phyloP scores from a whole-genome alignment of 352 stramenopile species.

The Discostella stelligera region DNA sequence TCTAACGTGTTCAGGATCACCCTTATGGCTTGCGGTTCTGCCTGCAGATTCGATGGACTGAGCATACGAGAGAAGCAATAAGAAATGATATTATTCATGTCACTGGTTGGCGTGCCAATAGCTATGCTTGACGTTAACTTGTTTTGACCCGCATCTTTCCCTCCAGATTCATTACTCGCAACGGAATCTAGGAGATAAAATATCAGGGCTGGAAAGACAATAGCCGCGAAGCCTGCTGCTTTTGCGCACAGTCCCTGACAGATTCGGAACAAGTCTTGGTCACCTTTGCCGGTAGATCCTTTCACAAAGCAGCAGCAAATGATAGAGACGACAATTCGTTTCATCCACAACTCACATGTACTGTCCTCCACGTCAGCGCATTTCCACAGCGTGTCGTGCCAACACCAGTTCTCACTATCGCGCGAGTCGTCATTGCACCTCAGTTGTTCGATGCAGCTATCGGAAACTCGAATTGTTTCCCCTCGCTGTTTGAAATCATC shows the following conservation, averaged over 20 bases:
- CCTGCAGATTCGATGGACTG: constrained; percentile 17
- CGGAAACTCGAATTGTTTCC: constrained; percentile 45
- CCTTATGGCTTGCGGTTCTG: constrained; percentile 36
- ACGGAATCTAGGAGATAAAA: constrained; percentile 61
- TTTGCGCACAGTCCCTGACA: constrained; percentile 60
- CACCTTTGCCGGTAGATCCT: constrained; percentile 26
- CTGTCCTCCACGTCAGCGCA: constrained; percentile 15
- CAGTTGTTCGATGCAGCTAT: constrained; percentile 36
- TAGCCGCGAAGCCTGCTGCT: constrained; percentile 64
- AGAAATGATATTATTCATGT: constrained; percentile 55
- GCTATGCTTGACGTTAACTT: constrained; percentile 43
- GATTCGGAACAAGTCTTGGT: constrained; percentile 58
- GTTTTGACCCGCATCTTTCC: constrained; percentile 31
- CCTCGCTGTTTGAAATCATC: constrained; percentile 37
- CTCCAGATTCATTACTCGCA: constrained; percentile 18
- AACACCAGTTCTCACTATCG: constrained; percentile 68
- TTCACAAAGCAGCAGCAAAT: constrained; percentile 70
- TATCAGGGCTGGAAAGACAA: constrained; percentile 73
- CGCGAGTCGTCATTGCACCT: constrained; percentile 23
- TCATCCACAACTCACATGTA: constrained; percentile 70
- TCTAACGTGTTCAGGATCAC: constrained; percentile 71
- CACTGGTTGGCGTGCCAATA: constrained; percentile 51
- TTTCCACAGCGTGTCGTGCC: constrained; percentile 65
- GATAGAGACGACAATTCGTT: constrained; percentile 59
- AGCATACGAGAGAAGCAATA: constrained; percentile 57